Conservation (phyloP, 1,284 basidiomycete genomes). For the Hemileia vastatrix region DNA sequence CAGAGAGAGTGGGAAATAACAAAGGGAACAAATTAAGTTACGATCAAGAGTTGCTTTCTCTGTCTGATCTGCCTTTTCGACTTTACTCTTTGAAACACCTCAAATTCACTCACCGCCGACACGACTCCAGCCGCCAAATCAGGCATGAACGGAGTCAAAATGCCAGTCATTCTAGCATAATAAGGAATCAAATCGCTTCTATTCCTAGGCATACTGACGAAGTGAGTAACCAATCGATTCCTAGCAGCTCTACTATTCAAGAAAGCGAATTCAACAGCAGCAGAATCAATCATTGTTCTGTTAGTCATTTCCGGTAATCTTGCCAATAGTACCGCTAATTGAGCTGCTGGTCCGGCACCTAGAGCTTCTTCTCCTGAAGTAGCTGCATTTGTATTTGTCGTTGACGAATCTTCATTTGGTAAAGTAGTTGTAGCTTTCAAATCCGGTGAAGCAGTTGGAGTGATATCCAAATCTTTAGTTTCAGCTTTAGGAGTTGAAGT, state of each 20-base stretch:
- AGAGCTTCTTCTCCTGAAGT: slow-evolving; percentile 51
- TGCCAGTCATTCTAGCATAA: slow-evolving; percentile 81
- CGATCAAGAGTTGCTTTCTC: too few relatives aligned
- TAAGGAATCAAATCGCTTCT: slow-evolving; percentile 84
- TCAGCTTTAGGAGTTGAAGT: not conserved
- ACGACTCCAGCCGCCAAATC: slow-evolving; percentile 77
- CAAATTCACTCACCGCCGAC: slow-evolving; percentile 53
- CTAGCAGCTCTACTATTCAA: slow-evolving; percentile 90
- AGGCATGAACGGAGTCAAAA: slow-evolving; percentile 81
- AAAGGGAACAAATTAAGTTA: too few relatives aligned
- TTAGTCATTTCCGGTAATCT: slow-evolving; percentile 87
- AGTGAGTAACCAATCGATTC: slow-evolving; percentile 73
- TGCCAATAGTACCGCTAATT: slow-evolving; percentile 79
- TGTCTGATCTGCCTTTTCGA: too few relatives aligned
- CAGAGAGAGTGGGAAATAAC: not conserved
- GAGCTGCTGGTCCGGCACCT: slow-evolving; percentile 72
- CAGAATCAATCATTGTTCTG: slow-evolving; percentile 77
- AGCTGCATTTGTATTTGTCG: slow-evolving; percentile 52
- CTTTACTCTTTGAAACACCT: too few relatives aligned
- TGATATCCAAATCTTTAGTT: slow-evolving; percentile 39
- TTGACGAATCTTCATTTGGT: slow-evolving; percentile 47
- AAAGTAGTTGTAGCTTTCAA: slow-evolving; percentile 57
- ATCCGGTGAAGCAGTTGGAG: slow-evolving; percentile 35
- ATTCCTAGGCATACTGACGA: slow-evolving; percentile 76
- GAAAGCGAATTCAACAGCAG: slow-evolving; percentile 92